Conservation (phyloP, 768 basidiomycete species). For the Mycena pura region DNA sequence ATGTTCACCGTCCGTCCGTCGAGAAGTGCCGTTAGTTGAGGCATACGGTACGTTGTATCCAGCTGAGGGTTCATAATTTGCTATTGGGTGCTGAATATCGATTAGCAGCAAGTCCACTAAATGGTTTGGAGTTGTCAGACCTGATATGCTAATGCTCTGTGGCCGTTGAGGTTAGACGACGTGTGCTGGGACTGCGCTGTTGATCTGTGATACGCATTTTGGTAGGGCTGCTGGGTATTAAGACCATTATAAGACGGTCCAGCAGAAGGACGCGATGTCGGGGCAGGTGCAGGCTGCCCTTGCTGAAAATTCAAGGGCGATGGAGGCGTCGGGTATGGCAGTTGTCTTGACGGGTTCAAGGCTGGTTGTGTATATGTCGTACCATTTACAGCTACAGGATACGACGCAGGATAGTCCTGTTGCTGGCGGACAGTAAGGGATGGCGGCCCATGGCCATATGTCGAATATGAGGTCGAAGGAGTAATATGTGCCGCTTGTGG, state of each 20-base stretch:
- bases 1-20: neutral
- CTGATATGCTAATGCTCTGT: conserved; percentile 13
- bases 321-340: neutral
- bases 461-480: conserved; percentile 5
- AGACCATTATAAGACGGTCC: neutral
- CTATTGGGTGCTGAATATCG: neutral
- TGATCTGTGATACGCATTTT: neutral
- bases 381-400: conserved; percentile 13
- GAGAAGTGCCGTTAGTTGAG: conserved; percentile 5
- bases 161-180: conserved; percentile 3
- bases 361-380: conserved; percentile 1
- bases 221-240: neutral
- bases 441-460: neutral
- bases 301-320: conserved; percentile 10
- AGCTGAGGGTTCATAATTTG: neutral
- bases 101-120: neutral
- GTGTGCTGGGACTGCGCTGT: conserved; percentile 5
- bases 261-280: neutral
- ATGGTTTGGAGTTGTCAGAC: neutral
- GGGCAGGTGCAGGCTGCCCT: conserved; percentile 2
- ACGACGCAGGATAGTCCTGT: neutral
- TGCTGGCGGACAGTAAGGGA: neutral
- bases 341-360: neutral
- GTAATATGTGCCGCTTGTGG: neutral
- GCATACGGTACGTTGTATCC: conserved; percentile 9